Conservation (phyloP, 495 filamentous ascomycete species). For the Neurospora sp. region DNA sequence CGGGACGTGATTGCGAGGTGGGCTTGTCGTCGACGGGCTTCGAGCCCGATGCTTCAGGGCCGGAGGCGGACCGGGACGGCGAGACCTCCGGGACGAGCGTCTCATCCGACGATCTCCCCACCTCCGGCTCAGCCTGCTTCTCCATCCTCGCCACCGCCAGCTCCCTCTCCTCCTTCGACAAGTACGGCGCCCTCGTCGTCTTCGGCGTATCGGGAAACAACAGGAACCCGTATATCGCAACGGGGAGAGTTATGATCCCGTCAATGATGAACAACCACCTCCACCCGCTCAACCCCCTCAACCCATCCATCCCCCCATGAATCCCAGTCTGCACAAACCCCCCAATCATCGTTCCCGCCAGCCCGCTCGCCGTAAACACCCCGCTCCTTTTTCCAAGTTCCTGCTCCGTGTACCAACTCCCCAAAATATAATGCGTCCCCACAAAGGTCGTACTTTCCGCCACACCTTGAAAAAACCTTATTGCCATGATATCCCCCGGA, state of each 20-base stretch:
- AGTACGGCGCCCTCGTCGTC: conserved; percentile 44
- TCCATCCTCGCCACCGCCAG: conserved; percentile 32
- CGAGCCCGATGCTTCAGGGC: not conserved
- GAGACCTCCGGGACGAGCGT: no score
- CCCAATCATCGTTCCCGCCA: conserved; percentile 41
- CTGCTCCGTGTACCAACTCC: conserved; percentile 55
- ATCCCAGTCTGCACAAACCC: conserved; percentile 54
- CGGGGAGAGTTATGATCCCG: conserved; percentile 43
- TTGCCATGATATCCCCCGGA: conserved; percentile 49
- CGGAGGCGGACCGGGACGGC: no score
- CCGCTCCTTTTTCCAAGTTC: conserved; percentile 57
- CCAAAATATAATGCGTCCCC: conserved; percentile 57
- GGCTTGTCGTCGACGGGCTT: not conserved
- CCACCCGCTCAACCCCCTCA: conserved; percentile 48
- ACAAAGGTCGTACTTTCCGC: conserved; percentile 51
- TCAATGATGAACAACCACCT: conserved; percentile 57
- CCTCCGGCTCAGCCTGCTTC: not conserved
- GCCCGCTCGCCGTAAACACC: conserved; percentile 44
- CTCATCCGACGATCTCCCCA: not conserved
- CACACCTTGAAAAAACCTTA: conserved; percentile 61
- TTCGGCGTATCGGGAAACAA: conserved; percentile 52
- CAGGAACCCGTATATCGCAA: conserved; percentile 48
- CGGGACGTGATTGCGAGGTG: not conserved
- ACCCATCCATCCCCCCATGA: conserved; percentile 40
- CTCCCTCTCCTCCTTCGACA: conserved; percentile 35